Evolutionary conservation across 495 filamentous ascomycete species (phyloP).

Genomic region (Annulohypoxylon stygium): DNA sequence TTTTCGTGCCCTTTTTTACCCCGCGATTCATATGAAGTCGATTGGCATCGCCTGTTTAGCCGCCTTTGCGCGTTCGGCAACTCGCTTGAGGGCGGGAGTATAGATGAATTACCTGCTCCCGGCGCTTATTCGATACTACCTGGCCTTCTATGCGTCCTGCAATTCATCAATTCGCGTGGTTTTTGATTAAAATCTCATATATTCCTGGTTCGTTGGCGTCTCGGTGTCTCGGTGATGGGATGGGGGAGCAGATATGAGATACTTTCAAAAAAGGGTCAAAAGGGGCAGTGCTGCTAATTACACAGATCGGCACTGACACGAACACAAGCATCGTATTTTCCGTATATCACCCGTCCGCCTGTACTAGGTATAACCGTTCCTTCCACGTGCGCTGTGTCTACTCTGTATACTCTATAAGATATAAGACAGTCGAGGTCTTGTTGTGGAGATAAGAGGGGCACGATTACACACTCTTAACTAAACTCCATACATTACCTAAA

Average conservation of each 20-base stretch:
- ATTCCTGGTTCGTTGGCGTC: slow-evolving; percentile 10
- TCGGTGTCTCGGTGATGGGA: slow-evolving; percentile 37
- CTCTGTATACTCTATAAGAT: neutral
- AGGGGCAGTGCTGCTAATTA: slow-evolving; percentile 19
- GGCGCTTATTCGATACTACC: slow-evolving; percentile 41
- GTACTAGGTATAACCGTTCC: neutral
- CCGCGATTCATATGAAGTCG: slow-evolving; percentile 42
- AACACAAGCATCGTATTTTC: slow-evolving; percentile 1
- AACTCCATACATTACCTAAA: slow-evolving; percentile 1
- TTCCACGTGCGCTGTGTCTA: neutral
- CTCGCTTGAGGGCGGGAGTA: slow-evolving; percentile 29
- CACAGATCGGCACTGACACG: slow-evolving; percentile 21
- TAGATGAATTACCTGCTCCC: slow-evolving; percentile 14
- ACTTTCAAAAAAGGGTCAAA: slow-evolving; percentile 9
- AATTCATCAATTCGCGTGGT: slow-evolving; percentile 7
- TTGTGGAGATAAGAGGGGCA: neutral
- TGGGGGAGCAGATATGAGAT: slow-evolving; percentile 7
- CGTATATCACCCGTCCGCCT: slow-evolving; percentile 3
- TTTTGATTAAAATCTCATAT: slow-evolving; percentile 20
- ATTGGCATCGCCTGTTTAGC: slow-evolving; percentile 40
- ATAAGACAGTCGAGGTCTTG: neutral
- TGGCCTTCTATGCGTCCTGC: neutral
- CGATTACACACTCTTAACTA: neutral
- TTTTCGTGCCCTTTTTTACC: slow-evolving; percentile 30
- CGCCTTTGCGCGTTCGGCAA: slow-evolving; percentile 46